Evolutionary conservation across 768 basidiomycete genomes (phyloP).

Genomic region (Russula virescens): DNA sequence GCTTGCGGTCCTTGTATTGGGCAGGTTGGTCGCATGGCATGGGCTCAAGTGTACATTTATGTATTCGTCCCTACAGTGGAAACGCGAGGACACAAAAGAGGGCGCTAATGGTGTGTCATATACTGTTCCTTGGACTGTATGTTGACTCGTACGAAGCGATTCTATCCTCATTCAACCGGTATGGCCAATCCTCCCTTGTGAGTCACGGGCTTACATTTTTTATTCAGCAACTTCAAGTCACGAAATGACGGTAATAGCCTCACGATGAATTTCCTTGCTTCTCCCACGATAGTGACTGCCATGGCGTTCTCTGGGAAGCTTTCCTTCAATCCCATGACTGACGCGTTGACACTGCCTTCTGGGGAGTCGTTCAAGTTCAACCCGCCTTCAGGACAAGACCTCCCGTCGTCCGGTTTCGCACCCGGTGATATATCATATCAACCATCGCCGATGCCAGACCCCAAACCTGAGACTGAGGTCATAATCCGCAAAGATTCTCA

Average conservation of each 20-base stretch:
- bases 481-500: constrained; percentile 74
- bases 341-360: constrained; percentile 57
- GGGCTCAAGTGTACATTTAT: background rate
- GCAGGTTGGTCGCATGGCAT: constrained; percentile 45
- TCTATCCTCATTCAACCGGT: constrained; percentile 93
- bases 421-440: constrained; percentile 69
- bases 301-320: constrained; percentile 94
- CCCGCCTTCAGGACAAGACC: constrained; percentile 77
- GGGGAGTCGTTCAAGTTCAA: constrained; percentile 80
- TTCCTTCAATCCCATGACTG: constrained; percentile 89
- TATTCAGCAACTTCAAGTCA: constrained; percentile 72
- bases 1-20: constrained; percentile 99
- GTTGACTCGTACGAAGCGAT: constrained; percentile 53
- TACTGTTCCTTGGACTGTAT: constrained; percentile 6
- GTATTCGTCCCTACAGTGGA: constrained; percentile 57
- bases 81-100: constrained; percentile 78
- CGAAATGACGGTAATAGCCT: constrained; percentile 92
- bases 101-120: constrained; percentile 75
- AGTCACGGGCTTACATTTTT: background rate
- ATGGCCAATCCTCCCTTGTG: constrained; percentile 27
- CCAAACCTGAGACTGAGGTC: constrained; percentile 70
- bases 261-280: constrained; percentile 98
- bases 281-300: constrained; percentile 94
- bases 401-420: constrained; percentile 80
- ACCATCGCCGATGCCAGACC: constrained; percentile 65